Conservation (phyloP, 1,284 basidiomycete genomes). For the Ceratobasidium sp. region DNA sequence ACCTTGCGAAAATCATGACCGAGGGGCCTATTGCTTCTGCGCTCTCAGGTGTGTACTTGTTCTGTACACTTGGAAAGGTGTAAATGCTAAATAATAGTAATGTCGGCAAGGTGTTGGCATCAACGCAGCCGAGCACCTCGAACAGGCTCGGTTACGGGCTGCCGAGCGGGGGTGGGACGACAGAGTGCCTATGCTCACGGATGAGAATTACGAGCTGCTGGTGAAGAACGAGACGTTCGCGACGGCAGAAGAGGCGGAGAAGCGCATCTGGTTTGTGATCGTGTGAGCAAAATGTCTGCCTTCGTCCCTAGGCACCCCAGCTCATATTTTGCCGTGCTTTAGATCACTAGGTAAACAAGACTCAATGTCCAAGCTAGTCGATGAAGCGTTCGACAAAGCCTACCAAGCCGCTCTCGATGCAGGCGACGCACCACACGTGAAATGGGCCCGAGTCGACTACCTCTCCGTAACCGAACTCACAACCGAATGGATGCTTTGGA, state of each 20-base stretch:
- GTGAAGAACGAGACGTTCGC: constrained; percentile 71
- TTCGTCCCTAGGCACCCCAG: constrained; percentile 12
- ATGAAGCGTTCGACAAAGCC: constrained; percentile 73
- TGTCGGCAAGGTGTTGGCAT: constrained; percentile 58
- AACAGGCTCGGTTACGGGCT: constrained; percentile 54
- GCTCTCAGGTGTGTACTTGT: constrained; percentile 52
- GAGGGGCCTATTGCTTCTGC: constrained; percentile 64
- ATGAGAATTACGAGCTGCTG: constrained; percentile 74
- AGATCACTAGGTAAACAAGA: constrained; percentile 56
- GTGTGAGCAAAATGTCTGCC: constrained; percentile 62
- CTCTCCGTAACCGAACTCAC: constrained; percentile 79
- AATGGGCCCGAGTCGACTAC: constrained; percentile 83
- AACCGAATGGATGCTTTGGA: constrained; percentile 82
- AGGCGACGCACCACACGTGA: constrained; percentile 73
- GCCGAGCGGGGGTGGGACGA: constrained; percentile 68
- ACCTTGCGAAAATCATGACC: constrained; percentile 62
- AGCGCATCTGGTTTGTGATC: constrained; percentile 74
- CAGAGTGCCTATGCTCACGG: constrained; percentile 76
- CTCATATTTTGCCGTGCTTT: constrained; percentile 63
- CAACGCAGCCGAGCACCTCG: constrained; percentile 70
- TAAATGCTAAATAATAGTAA: constrained; percentile 9
- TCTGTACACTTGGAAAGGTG: neutral
- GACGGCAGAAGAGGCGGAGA: constrained; percentile 68
- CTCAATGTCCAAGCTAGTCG: constrained; percentile 70
- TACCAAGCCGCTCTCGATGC: constrained; percentile 69